Conservation (phyloP, 2,329 filamentous ascomycete species). For the Neophaeococcomyces aloes region DNA sequence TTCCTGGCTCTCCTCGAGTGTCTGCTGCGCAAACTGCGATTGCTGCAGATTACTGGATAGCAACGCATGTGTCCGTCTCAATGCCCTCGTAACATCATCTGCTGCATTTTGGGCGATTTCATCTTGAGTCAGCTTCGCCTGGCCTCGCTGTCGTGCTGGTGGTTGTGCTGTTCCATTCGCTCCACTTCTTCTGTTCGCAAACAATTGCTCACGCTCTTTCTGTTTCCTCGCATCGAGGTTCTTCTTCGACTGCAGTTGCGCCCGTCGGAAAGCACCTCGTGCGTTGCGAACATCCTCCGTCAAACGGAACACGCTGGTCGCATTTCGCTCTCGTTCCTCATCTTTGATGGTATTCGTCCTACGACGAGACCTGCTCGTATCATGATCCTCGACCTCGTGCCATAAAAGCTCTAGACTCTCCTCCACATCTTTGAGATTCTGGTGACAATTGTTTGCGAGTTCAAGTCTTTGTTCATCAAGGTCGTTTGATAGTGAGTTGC, state of each 20-base stretch:
- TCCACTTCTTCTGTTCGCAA: constrained; percentile 42
- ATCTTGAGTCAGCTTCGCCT: constrained; percentile 53
- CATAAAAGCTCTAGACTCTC: constrained; percentile 72
- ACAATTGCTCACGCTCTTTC: constrained; percentile 65
- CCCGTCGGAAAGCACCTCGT: constrained; percentile 63
- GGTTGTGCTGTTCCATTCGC: constrained; percentile 12
- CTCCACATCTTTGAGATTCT: constrained; percentile 64
- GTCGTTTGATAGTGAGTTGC: constrained; percentile 54
- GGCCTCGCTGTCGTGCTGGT: constrained; percentile 22
- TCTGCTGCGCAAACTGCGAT: constrained; percentile 82
- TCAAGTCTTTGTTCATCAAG: constrained; percentile 54
- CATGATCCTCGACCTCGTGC: constrained; percentile 61
- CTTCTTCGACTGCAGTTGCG: constrained; percentile 67
- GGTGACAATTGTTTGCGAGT: constrained; percentile 68
- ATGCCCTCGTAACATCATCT: constrained; percentile 70
- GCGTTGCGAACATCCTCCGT: constrained; percentile 58
- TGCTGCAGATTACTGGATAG: constrained; percentile 76
- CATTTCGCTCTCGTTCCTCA: constrained; percentile 54
- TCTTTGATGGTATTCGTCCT: constrained; percentile 2
- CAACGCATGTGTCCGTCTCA: constrained; percentile 75
- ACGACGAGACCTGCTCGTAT: constrained; percentile 1
- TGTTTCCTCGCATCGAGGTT: constrained; percentile 62
- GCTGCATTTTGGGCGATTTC: constrained; percentile 66
- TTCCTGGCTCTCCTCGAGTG: constrained; percentile 54
- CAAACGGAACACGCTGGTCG: constrained; percentile 56